Conservation (phyloP, 305 asterid species). For the Solanum chacoense region DNA sequence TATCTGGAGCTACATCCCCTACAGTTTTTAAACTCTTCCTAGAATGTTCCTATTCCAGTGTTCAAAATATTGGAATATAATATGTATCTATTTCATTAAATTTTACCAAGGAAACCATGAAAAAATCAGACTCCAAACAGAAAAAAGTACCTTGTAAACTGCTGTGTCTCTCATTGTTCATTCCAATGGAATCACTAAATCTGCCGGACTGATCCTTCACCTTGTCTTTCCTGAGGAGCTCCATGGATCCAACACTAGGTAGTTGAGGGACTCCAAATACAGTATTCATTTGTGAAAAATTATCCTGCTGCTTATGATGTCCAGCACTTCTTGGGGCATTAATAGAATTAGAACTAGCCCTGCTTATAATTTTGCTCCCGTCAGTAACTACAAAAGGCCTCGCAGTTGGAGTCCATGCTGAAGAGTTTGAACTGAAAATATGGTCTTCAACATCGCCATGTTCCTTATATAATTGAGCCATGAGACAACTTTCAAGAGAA, state of each 20-base stretch:
- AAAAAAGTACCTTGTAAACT: conserved; percentile 24
- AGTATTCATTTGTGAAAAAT: conserved; percentile 7
- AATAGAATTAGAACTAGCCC: conserved; percentile 19
- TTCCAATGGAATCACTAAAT: conserved; percentile 10
- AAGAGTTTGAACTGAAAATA: conserved; percentile 16
- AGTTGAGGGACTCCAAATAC: conserved; percentile 48
- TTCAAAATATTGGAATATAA: not conserved
- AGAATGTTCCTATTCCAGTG: not conserved
- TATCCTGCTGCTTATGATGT: conserved; percentile 13
- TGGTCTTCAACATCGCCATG: conserved; percentile 36
- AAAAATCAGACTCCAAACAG: not conserved
- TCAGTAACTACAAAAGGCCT: conserved; percentile 48
- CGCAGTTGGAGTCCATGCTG: conserved; percentile 21
- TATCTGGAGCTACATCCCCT: not conserved
- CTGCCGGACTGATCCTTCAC: conserved; percentile 19
- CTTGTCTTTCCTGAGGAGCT: conserved; percentile 17
- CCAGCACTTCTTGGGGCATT: conserved; percentile 10
- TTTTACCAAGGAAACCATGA: not conserved
- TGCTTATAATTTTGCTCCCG: conserved; percentile 48
- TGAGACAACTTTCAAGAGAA: conserved; percentile 74
- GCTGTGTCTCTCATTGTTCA: conserved; percentile 12
- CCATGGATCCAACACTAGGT: conserved; percentile 24
- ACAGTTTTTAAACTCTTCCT: not conserved
- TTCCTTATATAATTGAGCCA: conserved; percentile 68
- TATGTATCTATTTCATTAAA: not conserved